Conservation (phyloP, 2,329 filamentous ascomycete species). For the Colletotrichum musae region DNA sequence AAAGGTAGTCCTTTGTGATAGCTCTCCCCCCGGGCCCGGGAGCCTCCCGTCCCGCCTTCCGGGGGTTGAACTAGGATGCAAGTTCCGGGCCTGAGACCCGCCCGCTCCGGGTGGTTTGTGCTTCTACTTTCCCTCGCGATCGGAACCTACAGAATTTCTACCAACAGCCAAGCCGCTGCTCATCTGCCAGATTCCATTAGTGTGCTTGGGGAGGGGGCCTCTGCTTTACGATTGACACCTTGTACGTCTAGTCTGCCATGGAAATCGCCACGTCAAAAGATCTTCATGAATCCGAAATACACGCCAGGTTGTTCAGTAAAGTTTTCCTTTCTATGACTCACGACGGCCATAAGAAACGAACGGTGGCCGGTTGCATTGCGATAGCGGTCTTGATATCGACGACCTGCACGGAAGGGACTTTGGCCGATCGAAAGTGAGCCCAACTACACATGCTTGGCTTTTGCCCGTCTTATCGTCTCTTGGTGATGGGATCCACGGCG, state of each 20-base stretch:
- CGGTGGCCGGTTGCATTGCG: too few species aligned
- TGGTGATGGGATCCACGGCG: too few species aligned
- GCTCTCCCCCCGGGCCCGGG: conserved; percentile 2
- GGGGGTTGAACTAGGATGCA: not conserved
- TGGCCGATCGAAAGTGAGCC: conserved; percentile 47
- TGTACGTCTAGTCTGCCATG: too few species aligned
- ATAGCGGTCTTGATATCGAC: too few species aligned
- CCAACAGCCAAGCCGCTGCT: conserved; percentile 10
- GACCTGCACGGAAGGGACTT: conserved; percentile 53
- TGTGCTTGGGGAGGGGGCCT: conserved; percentile 44
- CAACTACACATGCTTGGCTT: too few species aligned
- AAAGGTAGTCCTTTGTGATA: not conserved
- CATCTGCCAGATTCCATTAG: conserved; percentile 5
- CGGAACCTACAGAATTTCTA: not conserved
- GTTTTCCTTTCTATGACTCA: too few species aligned
- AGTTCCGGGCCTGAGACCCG: not conserved
- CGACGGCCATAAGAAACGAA: too few species aligned
- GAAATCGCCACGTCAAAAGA: too few species aligned
- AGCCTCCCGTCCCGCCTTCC: conserved; percentile 11
- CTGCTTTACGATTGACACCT: too few species aligned
- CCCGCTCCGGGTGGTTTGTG: not conserved
- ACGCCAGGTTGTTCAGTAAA: too few species aligned
- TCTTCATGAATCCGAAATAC: too few species aligned
- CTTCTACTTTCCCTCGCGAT: not conserved
- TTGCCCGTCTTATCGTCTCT: too few species aligned